Evolutionary conservation across 768 basidiomycete genomes (phyloP).

Genomic region (Tulasnella sp.): DNA sequence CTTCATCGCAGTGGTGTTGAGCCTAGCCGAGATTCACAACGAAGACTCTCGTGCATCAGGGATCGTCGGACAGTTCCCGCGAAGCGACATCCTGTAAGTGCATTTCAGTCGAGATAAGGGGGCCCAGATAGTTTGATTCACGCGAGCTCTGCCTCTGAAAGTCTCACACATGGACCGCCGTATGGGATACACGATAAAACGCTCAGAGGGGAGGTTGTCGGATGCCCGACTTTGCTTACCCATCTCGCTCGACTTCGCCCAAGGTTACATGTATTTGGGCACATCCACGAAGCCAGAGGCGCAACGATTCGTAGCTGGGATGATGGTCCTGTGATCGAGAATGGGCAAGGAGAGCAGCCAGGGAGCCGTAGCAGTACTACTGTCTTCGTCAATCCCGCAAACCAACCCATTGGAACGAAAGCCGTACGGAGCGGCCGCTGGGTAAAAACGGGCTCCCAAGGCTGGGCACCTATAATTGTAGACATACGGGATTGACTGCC

Average conservation of each 20-base stretch:
- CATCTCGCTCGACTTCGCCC: not conserved
- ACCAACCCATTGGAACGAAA: conserved; percentile 14
- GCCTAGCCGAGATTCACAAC: not conserved
- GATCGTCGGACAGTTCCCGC: not conserved
- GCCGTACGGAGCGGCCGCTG: not conserved
- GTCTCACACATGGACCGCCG: conserved; percentile 26
- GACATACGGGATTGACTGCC: conserved; percentile 10
- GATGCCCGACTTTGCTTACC: conserved; percentile 19
- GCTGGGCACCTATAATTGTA: conserved; percentile 21
- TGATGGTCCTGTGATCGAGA: not conserved
- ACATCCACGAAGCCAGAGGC: conserved; percentile 25
- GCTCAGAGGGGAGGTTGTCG: not conserved
- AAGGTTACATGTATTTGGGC: conserved; percentile 25
- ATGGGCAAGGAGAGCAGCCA: not conserved
- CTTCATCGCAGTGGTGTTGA: not conserved
- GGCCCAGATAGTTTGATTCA: not conserved
- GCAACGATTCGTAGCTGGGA: conserved; percentile 18
- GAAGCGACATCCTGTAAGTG: not conserved
- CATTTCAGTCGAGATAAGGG: not conserved
- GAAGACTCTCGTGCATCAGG: not conserved
- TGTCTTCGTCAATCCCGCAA: conserved; percentile 25
- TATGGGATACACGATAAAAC: conserved; percentile 18
- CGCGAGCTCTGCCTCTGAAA: not conserved
- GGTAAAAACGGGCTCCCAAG: not conserved
- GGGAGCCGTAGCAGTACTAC: not conserved